These are phyloP conservation scores for Ceratobasidium sp. DNA, from an alignment of 1,284 basidiomycete species.

Conservation along the genomic window DNA sequence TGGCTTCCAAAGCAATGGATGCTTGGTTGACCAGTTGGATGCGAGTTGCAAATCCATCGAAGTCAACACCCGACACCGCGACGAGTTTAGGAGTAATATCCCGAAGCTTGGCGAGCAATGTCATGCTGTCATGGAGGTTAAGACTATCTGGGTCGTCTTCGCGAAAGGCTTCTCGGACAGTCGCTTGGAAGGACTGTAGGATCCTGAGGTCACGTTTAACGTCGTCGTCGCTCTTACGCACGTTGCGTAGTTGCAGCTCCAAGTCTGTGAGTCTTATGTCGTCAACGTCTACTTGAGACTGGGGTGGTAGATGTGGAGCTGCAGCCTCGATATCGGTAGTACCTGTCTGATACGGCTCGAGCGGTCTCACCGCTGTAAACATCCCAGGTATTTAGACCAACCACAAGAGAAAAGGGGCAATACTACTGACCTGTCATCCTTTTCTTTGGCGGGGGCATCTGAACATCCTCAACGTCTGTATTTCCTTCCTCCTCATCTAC, in stretches of 20 bases:
- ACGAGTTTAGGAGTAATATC: slow-evolving; percentile 28
- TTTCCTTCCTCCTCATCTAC: too few relatives aligned
- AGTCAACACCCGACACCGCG: slow-evolving; percentile 22
- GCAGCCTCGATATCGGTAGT: slow-evolving; percentile 22
- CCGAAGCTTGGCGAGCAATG: slow-evolving; percentile 21
- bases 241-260: slow-evolving; percentile 37
- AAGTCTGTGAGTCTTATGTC: slow-evolving; percentile 24
- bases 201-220: slow-evolving; percentile 1
- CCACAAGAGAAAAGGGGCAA: neutral
- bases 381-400: neutral
- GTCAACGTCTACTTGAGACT: too few relatives aligned
- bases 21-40: neutral
- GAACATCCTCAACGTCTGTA: too few relatives aligned
- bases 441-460: neutral
- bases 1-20: neutral
- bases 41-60: neutral
- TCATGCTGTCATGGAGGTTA: slow-evolving; percentile 16
- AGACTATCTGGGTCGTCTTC: neutral
- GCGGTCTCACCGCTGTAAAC: neutral
- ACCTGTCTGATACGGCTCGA: neutral
- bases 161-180: slow-evolving; percentile 17
- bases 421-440: neutral
- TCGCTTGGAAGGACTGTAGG: neutral
- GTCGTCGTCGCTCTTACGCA: slow-evolving; percentile 30
- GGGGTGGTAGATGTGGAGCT: too few relatives aligned